A percentile compares a stretch with the other conserved stretches of the same genome.
Conservation (phyloP, 305 asterid genomes). For the Fraxinus nigra region DNA sequence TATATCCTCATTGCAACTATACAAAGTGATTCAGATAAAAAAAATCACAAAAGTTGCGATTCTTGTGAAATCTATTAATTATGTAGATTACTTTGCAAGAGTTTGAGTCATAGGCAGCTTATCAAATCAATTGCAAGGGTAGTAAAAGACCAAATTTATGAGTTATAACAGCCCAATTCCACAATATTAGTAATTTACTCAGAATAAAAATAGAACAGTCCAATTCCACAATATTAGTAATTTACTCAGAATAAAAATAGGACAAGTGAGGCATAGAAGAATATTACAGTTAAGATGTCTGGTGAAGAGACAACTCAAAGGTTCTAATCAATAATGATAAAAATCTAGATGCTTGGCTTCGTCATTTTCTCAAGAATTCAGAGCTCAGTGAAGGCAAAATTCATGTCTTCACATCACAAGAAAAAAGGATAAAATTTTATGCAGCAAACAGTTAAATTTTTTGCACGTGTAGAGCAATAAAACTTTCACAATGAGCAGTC, state of each 20-base stretch:
- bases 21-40: not conserved
- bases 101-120: not conserved
- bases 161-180: constrained; percentile 10
- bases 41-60: not conserved
- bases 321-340: constrained; percentile 9
- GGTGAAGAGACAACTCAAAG: not conserved
- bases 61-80: constrained; percentile 9
- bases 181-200: not conserved
- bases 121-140: not conserved
- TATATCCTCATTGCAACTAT: not conserved
- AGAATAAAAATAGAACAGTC: not conserved
- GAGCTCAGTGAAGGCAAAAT: not conserved
- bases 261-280: not conserved
- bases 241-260: constrained; percentile 4
- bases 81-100: not conserved
- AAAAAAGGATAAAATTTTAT: not conserved
- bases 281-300: not conserved
- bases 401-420: not conserved
- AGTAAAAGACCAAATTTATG: not conserved
- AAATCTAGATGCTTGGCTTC: not conserved
- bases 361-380: not conserved
- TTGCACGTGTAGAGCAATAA: not conserved
- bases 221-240: not conserved
- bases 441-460: not conserved
- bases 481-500: not conserved